These are phyloP conservation scores for Anthracocystis panici-leucophaei DNA, from an alignment of 1,284 basidiomycete species.

Conservation along the genomic window DNA sequence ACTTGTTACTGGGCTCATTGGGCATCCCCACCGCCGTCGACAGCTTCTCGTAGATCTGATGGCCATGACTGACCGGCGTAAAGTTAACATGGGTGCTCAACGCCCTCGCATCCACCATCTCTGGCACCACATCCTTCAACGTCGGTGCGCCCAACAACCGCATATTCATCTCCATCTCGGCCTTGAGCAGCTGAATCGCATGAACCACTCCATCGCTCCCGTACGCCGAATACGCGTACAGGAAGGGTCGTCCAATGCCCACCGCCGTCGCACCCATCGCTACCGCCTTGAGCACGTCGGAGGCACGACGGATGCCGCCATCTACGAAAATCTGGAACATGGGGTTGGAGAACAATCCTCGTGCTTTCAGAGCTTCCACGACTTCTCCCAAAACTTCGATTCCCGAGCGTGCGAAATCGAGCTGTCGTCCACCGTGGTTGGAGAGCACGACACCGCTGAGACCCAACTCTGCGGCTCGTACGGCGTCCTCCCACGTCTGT, in stretches of 20 bases:
- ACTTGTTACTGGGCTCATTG: slow-evolving; percentile 46
- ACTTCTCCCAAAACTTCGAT: slow-evolving; percentile 80
- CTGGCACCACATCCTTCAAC: slow-evolving; percentile 79
- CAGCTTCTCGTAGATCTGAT: slow-evolving; percentile 60
- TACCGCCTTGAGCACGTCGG: slow-evolving; percentile 83
- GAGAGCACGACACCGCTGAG: slow-evolving; percentile 70
- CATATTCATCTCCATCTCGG: slow-evolving; percentile 86
- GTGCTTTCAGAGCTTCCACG: slow-evolving; percentile 78
- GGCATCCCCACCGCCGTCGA: slow-evolving; percentile 59
- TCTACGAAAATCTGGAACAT: slow-evolving; percentile 86
- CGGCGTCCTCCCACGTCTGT: slow-evolving; percentile 76
- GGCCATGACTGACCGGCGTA: slow-evolving; percentile 46
- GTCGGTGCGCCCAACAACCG: slow-evolving; percentile 79
- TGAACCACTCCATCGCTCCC: slow-evolving; percentile 84
- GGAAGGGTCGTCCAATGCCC: slow-evolving; percentile 86
- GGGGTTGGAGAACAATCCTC: slow-evolving; percentile 73
- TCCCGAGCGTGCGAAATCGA: slow-evolving; percentile 64
- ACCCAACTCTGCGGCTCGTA: slow-evolving; percentile 74
- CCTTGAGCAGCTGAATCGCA: slow-evolving; percentile 77
- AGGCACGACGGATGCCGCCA: slow-evolving; percentile 84
- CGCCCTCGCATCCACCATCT: slow-evolving; percentile 78
- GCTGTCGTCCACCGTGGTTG: slow-evolving; percentile 72
- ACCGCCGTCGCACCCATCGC: slow-evolving; percentile 92
- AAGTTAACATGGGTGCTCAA: slow-evolving; percentile 71
- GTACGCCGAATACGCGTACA: slow-evolving; percentile 91